Evolutionary conservation across 176 grass and related monocot genomes (phyloP).

Genomic region (Guadua angustifolia): DNA sequence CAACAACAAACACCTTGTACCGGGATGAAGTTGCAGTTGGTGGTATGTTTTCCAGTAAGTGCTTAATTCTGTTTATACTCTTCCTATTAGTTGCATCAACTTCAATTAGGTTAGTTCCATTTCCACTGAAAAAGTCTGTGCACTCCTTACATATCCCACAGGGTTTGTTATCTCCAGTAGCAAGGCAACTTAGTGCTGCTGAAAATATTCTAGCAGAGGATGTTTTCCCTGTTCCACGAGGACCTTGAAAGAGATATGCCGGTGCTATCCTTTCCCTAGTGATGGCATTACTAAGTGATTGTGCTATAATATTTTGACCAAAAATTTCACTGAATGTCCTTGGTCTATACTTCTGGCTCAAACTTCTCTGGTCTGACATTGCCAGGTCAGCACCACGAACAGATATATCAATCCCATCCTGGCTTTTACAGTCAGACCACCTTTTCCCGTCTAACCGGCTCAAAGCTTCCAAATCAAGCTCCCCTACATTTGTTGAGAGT

Average conservation of each 20-base stretch:
- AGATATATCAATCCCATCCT: constrained; percentile 54
- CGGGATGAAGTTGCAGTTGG: constrained; percentile 43
- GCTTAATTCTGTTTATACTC: constrained; percentile 58
- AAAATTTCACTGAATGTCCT: constrained; percentile 74
- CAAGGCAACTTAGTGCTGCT: constrained; percentile 65
- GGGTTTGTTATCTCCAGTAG: constrained; percentile 67
- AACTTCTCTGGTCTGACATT: constrained; percentile 62
- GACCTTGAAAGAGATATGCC: constrained; percentile 93
- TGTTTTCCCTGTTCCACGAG: constrained; percentile 91
- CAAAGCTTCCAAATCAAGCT: constrained; percentile 85
- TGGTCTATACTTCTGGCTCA: constrained; percentile 79
- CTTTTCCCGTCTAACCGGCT: constrained; percentile 85
- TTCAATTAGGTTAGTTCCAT: constrained; percentile 59
- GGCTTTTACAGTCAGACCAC: constrained; percentile 94
- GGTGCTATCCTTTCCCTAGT: constrained; percentile 74
- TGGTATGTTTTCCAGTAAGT: constrained; percentile 57
- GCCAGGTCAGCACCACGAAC: constrained; percentile 40
- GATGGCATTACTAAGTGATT: constrained; percentile 82
- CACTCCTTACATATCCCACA: constrained; percentile 80
- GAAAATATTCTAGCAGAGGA: constrained; percentile 77
- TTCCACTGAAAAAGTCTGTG: constrained; percentile 50
- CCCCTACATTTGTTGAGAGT: constrained; percentile 76
- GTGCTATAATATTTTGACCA: constrained; percentile 77
- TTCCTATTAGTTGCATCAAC: constrained; percentile 79
- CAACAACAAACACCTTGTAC: constrained; percentile 66